Evolutionary conservation across 768 basidiomycete species (phyloP).

Genomic region (Lactifluus piperatus): DNA sequence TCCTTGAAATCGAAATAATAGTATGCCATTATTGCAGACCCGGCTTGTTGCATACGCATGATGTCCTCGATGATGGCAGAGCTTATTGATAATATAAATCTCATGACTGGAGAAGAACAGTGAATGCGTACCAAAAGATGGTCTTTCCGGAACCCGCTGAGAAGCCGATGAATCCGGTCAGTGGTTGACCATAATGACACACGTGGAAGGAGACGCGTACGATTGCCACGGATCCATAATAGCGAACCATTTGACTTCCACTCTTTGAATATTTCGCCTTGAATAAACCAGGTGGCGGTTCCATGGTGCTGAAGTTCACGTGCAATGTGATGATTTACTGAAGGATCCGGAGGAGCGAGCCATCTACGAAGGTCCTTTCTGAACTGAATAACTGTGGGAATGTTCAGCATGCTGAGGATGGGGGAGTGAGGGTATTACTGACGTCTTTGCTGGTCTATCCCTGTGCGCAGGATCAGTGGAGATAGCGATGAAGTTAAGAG

Average conservation of each 20-base stretch:
- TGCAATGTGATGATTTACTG: background rate
- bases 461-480: background rate
- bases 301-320: background rate
- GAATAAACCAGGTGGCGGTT: background rate
- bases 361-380: background rate
- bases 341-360: constrained; percentile 3
- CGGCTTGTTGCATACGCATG: background rate
- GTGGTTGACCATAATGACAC: no score
- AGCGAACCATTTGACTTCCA: background rate
- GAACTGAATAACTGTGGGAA: background rate
- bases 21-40: background rate
- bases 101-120: background rate
- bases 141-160: constrained; percentile 2
- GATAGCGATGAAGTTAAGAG: background rate
- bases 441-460: background rate
- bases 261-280: background rate
- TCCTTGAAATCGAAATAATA: background rate
- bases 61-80: background rate
- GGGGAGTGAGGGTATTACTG: background rate
- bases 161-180: background rate
- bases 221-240: constrained; percentile 6
- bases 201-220: background rate
- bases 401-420: background rate
- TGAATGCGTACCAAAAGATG: background rate
- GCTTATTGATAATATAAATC: background rate